These are phyloP conservation scores for Phanerodontia chrysosporium DNA, from an alignment of 768 basidiomycete genomes.

Conservation along the genomic window DNA sequence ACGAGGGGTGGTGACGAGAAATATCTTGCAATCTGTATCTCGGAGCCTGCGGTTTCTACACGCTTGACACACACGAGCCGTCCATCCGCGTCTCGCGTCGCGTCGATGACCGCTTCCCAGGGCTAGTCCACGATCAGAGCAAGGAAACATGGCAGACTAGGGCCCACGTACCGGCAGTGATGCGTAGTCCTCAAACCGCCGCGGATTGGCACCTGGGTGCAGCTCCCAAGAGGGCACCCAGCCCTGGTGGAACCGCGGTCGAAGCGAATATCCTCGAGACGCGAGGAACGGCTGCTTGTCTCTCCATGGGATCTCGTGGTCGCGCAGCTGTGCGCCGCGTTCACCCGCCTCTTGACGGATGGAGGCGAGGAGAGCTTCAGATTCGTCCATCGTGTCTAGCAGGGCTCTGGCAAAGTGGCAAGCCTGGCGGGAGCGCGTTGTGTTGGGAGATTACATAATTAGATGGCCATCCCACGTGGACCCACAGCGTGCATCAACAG, in stretches of 20 bases:
- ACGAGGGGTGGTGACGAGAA: slow-evolving; percentile 9
- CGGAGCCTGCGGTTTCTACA: not conserved
- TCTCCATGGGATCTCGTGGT: not conserved
- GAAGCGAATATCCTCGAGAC: slow-evolving; percentile 19
- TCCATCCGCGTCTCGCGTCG: slow-evolving; percentile 16
- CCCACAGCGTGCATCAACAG: no score
- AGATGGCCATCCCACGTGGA: no score
- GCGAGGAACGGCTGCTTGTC: not conserved
- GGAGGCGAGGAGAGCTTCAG: not conserved
- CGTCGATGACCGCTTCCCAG: slow-evolving; percentile 13
- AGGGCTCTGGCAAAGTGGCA: no score
- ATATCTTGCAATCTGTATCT: slow-evolving; percentile 6
- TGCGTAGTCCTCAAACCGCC: slow-evolving; percentile 9
- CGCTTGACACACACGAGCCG: slow-evolving; percentile 17
- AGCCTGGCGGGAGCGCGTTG: not conserved
- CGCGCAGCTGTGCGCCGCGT: not conserved
- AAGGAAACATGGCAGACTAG: no score
- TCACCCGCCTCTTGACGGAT: not conserved
- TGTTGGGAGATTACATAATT: not conserved
- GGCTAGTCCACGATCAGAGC: not conserved
- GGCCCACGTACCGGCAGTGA: not conserved
- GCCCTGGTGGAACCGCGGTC: slow-evolving; percentile 22
- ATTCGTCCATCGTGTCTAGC: not conserved
- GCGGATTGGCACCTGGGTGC: not conserved
- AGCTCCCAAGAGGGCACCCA: slow-evolving; percentile 29